A percentile compares a stretch with the other conserved stretches of the same genome.
Evolutionary conservation across 495 filamentous ascomycete species (phyloP).

Genomic region (Endocarpon pusillum): DNA sequence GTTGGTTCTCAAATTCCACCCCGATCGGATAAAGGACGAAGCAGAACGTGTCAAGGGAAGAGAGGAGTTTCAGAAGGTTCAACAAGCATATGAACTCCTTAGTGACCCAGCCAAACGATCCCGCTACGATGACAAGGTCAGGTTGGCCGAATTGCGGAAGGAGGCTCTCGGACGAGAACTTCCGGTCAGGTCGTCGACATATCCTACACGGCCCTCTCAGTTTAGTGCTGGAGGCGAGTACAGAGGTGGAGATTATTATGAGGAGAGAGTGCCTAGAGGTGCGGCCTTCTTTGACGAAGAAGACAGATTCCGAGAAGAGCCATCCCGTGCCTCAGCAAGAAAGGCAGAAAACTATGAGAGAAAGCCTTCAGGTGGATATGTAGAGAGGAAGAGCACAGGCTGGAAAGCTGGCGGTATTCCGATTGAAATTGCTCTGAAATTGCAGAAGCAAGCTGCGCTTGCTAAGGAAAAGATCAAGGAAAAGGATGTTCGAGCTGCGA

Average conservation of each 20-base stretch:
- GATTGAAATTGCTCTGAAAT: too few relatives aligned
- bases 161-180: conserved; percentile 29
- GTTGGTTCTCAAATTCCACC: conserved; percentile 82
- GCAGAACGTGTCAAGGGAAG: conserved; percentile 48
- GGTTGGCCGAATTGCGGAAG: conserved; percentile 39
- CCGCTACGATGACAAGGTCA: conserved; percentile 63
- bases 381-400: conserved; percentile 26
- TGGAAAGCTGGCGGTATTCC: too few relatives aligned
- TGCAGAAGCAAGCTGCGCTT: too few relatives aligned
- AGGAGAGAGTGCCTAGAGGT: conserved; percentile 27
- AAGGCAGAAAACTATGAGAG: conserved; percentile 28
- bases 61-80: conserved; percentile 82
- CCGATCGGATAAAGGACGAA: conserved; percentile 81
- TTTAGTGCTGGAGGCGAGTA: conserved; percentile 26
- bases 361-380: conserved; percentile 15
- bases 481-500: conserved; percentile 13
- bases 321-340: conserved; percentile 21
- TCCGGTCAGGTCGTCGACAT: conserved; percentile 11
- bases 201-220: conserved; percentile 8
- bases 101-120: conserved; percentile 55
- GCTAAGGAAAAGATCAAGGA: too few relatives aligned
- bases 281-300: conserved; percentile 12
- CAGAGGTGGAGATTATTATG: conserved; percentile 28
- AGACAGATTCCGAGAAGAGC: conserved; percentile 18
- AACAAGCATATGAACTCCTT: conserved; percentile 83